These are phyloP conservation scores for Allomyces arbusculus DNA, from an alignment of 192 early-diverging fungal genomes.

Conservation along the genomic window DNA sequence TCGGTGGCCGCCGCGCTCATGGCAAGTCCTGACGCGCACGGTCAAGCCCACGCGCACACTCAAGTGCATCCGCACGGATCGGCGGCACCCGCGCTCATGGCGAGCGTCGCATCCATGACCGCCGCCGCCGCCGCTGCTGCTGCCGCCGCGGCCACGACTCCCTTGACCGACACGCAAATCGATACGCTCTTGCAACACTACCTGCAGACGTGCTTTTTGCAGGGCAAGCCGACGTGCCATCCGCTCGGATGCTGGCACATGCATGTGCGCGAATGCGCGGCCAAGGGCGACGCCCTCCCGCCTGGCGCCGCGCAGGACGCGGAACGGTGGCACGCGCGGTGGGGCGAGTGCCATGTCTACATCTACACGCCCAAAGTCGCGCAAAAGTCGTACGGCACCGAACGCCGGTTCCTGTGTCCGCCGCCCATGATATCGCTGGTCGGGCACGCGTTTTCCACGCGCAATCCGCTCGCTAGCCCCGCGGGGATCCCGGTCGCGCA, in stretches of 20 bases:
- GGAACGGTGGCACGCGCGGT: neutral
- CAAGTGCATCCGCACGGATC: no score
- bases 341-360: neutral
- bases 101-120: no score
- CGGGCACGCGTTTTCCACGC: conserved; percentile 13
- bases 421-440: conserved; percentile 60
- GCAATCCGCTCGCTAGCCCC: neutral
- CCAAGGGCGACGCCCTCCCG: neutral
- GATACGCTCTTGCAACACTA: no score
- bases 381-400: conserved; percentile 83
- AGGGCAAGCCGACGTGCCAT: neutral
- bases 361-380: conserved; percentile 56
- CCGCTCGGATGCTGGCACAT: neutral
- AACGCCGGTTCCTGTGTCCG: conserved; percentile 77
- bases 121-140: no score
- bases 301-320: neutral
- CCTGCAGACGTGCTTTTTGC: no score
- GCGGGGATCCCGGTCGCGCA: neutral
- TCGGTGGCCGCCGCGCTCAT: no score
- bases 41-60: no score
- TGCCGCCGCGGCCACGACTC: no score
- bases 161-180: no score
- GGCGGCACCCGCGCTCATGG: no score
- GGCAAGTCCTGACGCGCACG: no score
- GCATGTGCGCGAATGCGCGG: neutral